Evolutionary conservation across 2,329 filamentous ascomycete genomes (phyloP).

Genomic region (Hypoxylon sp.): DNA sequence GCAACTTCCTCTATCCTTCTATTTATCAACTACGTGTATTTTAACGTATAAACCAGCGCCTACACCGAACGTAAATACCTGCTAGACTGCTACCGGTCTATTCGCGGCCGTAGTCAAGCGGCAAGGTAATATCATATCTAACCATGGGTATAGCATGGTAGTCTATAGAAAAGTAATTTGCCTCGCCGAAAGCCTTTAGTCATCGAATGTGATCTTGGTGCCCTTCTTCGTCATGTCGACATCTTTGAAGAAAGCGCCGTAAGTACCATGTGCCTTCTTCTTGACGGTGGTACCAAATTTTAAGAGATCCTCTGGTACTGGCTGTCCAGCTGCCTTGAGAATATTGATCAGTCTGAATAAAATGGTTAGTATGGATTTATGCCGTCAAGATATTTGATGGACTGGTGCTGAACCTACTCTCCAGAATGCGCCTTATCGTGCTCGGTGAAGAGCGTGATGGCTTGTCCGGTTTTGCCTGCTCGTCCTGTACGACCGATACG

Average conservation of each 20-base stretch:
- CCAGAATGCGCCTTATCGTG: slow-evolving; percentile 94
- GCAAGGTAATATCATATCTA: slow-evolving; percentile 16
- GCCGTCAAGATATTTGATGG: background rate
- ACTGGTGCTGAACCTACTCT: slow-evolving; percentile 71
- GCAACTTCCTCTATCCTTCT: slow-evolving; percentile 22
- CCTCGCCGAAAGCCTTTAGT: slow-evolving; percentile 30
- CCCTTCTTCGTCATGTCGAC: slow-evolving; percentile 85
- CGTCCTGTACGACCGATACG: slow-evolving; percentile 95
- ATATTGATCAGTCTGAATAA: slow-evolving; percentile 86
- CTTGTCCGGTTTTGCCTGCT: slow-evolving; percentile 88
- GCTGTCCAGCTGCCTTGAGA: slow-evolving; percentile 91
- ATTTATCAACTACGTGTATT: slow-evolving; percentile 38
- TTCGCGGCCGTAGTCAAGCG: slow-evolving; percentile 55
- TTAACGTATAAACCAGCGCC: slow-evolving; percentile 58
- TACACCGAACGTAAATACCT: slow-evolving; percentile 70
- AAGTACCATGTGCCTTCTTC: slow-evolving; percentile 97
- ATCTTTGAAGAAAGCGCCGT: slow-evolving; percentile 96
- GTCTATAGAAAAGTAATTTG: slow-evolving; percentile 31
- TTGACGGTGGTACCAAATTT: slow-evolving; percentile 99
- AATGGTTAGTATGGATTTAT: slow-evolving; percentile 33
- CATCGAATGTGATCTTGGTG: slow-evolving; percentile 92
- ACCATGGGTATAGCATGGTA: slow-evolving; percentile 21
- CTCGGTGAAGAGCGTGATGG: slow-evolving; percentile 95
- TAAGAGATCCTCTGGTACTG: slow-evolving; percentile 88
- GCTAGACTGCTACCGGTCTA: slow-evolving; percentile 64